Evolutionary conservation across 73 alveolate species (phyloP), one percentile per base, ranked within the genome.

Genomic region (Paraurostyla sp.): DNA sequence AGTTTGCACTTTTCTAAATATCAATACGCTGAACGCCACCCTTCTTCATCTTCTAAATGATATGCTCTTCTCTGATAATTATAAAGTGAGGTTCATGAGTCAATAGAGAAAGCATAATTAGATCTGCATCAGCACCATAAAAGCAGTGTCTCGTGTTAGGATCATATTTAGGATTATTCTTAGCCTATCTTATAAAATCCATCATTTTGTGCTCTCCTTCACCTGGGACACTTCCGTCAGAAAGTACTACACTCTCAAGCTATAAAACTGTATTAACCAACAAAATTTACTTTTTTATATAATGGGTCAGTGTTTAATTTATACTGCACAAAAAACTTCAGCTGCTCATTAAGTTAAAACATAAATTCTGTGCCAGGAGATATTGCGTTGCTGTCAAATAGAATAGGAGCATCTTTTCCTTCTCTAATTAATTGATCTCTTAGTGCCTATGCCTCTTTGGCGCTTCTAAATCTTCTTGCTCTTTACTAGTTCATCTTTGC

Each of bases 191-290:
- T 45, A 97, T 94, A 92, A 91, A 97, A 80, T 96, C 98, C 94
- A 98, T 85, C 51, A 98, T 96, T 85, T 98, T 98, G 68, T 98
- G 99, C 87, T 98, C 99, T 32, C 99, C 99, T 94, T 98, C 99
- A 46, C 99, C 99, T 16, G 99, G 99, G 6, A 95, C 99, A 65
- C 93, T 95, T 54, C 98, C 91, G 29, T 98, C 99, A 20, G 99
- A 82, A 75, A 97, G 93, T 30, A 97, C 78, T 35, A 98, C 92
- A 78, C 94, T 92, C 9, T 0, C 52, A 48, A 68, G 83, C 82
- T 83, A 58, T 1, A 6, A 4, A 29, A 22, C 27, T 50, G n/a
- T 15, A 18, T 58, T n/a, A 38, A 60, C 40, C 20, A 68, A 46
- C 32, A 15, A 40, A 15, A 51, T 56, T 93, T 46, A 97, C 95